phyloP scores from a whole-genome alignment of 345 rosid species.

The Dovyalis caffra region DNA sequence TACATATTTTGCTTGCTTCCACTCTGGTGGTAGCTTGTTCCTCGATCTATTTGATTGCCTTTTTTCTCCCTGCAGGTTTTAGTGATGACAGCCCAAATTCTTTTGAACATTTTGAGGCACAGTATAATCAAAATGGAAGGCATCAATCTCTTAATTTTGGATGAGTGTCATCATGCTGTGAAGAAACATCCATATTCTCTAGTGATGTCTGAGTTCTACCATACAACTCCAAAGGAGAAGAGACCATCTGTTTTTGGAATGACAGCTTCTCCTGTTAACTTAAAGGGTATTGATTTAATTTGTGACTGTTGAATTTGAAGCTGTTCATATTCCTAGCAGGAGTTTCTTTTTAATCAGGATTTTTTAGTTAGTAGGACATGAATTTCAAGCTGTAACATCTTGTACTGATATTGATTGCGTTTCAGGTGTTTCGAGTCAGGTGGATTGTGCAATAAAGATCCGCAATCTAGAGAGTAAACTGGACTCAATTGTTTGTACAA shows the following conservation, averaged over 20 bases:
- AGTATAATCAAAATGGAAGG: constrained; percentile 92
- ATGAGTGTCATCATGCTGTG: constrained; percentile 99
- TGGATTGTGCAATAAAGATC: constrained; percentile 95
- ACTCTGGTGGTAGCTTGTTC: constrained; percentile 9
- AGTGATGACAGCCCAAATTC: constrained; percentile 98
- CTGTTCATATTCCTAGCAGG: neutral
- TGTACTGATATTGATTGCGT: neutral
- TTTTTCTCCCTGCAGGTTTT: constrained; percentile 52
- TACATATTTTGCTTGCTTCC: constrained; percentile 1
- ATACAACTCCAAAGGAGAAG: constrained; percentile 80
- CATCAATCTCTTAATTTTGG: constrained; percentile 85
- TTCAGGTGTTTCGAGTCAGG: constrained; percentile 94
- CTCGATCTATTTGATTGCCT: constrained; percentile 6
- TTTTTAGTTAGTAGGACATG: neutral
- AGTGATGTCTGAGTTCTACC: constrained; percentile 99
- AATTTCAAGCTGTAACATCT: neutral
- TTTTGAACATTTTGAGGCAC: constrained; percentile 92
- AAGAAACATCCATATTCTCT: constrained; percentile 98
- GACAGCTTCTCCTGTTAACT: constrained; percentile 99
- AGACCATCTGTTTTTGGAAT: constrained; percentile 96
- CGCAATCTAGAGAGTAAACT: constrained; percentile 97
- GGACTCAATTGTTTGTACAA: constrained; percentile 86
- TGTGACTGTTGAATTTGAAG: neutral
- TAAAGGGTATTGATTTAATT: constrained; percentile 63
- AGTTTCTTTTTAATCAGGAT: neutral